phyloP scores from a whole-genome alignment of 805 yeast species.

The Barnettozyma sucrosica region DNA sequence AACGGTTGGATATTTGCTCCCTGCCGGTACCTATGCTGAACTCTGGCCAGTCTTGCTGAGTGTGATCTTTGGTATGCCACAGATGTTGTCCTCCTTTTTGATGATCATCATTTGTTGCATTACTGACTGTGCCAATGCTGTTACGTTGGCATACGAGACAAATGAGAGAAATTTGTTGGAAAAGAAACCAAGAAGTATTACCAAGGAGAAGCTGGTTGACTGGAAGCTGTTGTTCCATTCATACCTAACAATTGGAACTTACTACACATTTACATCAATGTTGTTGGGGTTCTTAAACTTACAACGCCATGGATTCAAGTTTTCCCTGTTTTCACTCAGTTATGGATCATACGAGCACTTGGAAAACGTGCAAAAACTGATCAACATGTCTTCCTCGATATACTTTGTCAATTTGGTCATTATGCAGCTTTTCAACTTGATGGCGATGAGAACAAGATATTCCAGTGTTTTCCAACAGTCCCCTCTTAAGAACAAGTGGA shows the following conservation, averaged over 20 bases:
- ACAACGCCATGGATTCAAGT: background rate
- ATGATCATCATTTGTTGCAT: conserved; percentile 47
- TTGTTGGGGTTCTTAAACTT: background rate
- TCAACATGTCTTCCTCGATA: conserved; percentile 35
- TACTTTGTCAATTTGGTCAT: conserved; percentile 43
- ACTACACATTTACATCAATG: background rate
- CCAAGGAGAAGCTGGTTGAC: conserved; percentile 38
- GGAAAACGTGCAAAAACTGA: conserved; percentile 25
- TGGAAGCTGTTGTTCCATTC: conserved; percentile 36
- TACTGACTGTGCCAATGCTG: conserved; percentile 43
- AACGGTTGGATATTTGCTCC: conserved; percentile 41
- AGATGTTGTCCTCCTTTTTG: conserved; percentile 40
- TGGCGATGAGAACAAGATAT: conserved; percentile 38
- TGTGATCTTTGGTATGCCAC: conserved; percentile 45
- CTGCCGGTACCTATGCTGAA: conserved; percentile 49
- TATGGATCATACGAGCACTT: background rate
- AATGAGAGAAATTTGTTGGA: conserved; percentile 37
- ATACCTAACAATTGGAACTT: conserved; percentile 29
- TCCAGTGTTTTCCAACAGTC: conserved; percentile 36
- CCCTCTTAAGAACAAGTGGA: background rate
- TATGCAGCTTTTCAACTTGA: conserved; percentile 40
- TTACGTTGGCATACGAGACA: conserved; percentile 38
- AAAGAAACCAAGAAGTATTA: conserved; percentile 37
- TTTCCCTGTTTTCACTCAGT: background rate
- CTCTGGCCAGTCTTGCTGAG: conserved; percentile 45